Base-by-base conservation (phyloP, 75 land plant species). In the Sequoia sempervirens region DNA sequence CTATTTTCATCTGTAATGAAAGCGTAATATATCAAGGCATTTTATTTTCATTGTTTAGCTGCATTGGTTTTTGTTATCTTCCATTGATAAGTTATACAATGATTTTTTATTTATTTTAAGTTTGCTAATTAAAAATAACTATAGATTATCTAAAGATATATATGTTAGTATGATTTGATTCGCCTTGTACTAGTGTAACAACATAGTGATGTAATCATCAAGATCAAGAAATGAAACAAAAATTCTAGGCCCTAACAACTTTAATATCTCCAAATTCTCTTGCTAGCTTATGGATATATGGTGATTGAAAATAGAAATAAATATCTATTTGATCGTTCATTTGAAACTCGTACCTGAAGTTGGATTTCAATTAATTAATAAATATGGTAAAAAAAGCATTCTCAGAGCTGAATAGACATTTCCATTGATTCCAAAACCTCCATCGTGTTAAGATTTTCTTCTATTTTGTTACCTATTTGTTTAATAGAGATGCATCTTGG, bases 361-460 rank as follows among this genome's bases (percentile, higher is more conserved):
- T 95, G 36, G 36, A 34, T 34, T 34, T 34, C 36, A 34, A 34
- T 34, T 34, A 34, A 34, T 34, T 34, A 34, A 34, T 34, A 34
- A 34, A 34, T 34, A 34, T 0, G 36, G 36, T 34, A 0, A 34
- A 34, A 34, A 34, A 0, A 0, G 36, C 36, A 34, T 34, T 34
- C 36, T 34, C 36, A 0, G 36, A 34, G 36, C 36, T 34, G 36
- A 34, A 34, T 34, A 34, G 36, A 34, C 36, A 0, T 34, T 34
- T 34, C 36, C 95, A 83, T 87, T 97, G 18, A 96, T 97, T 26
- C 94, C 99, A 54, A 52, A 80, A 5, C 92, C 89, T 80, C 97
- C 99, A 80, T 97, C 99, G 79, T 97, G 97, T 94, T 95, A 97
- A 14, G 92, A 93, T 40, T 91, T 94, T 86, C 92, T 92, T 78